A percentile compares a stretch with the other conserved stretches of the same genome.
Evolutionary conservation across 768 basidiomycete species (phyloP).

Genomic region (Podaxis pistillaris): DNA sequence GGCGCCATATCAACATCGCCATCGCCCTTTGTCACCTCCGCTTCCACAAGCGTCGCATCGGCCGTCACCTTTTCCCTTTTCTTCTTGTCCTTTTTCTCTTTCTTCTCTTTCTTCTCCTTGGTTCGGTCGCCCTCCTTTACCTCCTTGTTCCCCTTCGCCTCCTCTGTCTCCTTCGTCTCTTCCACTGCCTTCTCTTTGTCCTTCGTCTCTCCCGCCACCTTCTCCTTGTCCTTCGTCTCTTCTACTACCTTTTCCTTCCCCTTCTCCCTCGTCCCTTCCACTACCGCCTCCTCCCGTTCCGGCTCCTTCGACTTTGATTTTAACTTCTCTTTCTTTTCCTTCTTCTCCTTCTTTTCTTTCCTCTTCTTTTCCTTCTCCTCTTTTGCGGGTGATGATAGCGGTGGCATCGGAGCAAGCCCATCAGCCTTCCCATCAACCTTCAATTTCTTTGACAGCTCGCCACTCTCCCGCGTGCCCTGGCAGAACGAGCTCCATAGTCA

Average conservation of each 20-base stretch:
- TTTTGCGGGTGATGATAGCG: conserved; percentile 12
- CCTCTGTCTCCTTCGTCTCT: conserved; percentile 21
- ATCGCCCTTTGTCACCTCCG: too few species aligned
- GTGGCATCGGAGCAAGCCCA: conserved; percentile 16
- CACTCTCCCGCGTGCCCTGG: conserved; percentile 5
- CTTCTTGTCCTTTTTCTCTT: conserved; percentile 17
- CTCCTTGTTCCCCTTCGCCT: conserved; percentile 22
- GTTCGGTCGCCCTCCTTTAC: conserved; percentile 13
- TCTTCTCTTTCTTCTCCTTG: conserved; percentile 14
- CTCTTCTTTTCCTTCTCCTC: conserved; percentile 20
- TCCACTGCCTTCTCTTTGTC: conserved; percentile 16
- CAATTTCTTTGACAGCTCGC: conserved; percentile 27
- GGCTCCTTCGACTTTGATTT: neutral
- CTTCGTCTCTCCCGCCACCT: conserved; percentile 14
- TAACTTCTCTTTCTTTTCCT: conserved; percentile 17
- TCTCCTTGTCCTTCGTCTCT: conserved; percentile 22
- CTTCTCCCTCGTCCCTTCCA: conserved; percentile 29
- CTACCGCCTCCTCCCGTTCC: neutral
- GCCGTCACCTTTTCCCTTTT: conserved; percentile 16
- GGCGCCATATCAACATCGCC: too few species aligned
- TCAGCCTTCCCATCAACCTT: conserved; percentile 22
- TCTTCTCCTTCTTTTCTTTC: conserved; percentile 23
- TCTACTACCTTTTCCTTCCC: conserved; percentile 24
- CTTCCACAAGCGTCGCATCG: too few species aligned
- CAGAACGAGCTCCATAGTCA: neutral